These are phyloP conservation scores for Akebia trifoliata DNA, from an alignment of 164 flowering plant species.

Conservation along the genomic window DNA sequence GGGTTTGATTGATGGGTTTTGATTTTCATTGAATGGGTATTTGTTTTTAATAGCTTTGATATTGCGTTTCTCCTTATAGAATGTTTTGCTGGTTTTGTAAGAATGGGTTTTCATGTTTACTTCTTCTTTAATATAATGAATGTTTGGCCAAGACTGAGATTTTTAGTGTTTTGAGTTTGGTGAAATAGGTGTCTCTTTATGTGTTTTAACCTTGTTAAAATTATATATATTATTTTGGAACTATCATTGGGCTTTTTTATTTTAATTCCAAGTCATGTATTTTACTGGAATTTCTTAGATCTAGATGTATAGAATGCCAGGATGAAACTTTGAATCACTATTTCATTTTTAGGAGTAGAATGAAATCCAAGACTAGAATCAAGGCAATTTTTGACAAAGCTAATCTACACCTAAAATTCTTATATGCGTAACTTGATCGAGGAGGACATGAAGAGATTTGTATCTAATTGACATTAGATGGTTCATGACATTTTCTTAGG, in stretches of 20 bases:
- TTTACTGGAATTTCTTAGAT: neutral
- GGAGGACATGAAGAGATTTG: no score
- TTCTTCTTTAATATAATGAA: neutral
- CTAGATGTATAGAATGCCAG: no score
- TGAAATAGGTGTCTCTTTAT: conserved; percentile 6
- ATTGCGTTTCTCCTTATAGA: neutral
- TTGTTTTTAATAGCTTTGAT: neutral
- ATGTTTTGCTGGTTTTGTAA: neutral
- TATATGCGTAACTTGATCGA: no score
- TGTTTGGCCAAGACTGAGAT: neutral
- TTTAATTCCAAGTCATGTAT: neutral
- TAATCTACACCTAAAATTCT: no score
- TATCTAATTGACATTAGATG: no score
- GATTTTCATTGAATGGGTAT: neutral
- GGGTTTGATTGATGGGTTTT: neutral
- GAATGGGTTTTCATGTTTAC: neutral
- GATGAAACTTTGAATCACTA: no score
- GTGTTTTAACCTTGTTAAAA: neutral
- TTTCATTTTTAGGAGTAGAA: no score
- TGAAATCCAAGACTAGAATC: no score
- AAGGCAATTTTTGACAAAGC: no score
- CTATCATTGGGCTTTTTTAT: neutral
- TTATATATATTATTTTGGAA: neutral
- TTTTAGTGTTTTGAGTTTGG: neutral
- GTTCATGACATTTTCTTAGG: no score